A percentile compares a stretch with the other conserved stretches of the same genome.
Conservation (phyloP, 306 rosid genomes). For the Amphicarpaea edgeworthii region DNA sequence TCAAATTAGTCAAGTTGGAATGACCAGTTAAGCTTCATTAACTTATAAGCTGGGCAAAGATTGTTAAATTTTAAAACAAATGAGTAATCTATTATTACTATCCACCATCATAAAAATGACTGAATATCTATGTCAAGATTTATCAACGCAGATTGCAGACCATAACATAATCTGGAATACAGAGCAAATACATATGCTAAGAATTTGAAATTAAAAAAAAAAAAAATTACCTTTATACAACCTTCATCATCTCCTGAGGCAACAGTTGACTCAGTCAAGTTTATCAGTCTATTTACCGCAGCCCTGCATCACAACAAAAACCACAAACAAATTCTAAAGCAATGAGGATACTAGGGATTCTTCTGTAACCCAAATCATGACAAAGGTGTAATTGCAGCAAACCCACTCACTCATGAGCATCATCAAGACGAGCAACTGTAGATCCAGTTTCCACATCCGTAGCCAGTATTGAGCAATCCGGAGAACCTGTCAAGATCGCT, state of each 20-base stretch:
- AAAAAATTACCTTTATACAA: slow-evolving; percentile 70
- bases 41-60: slow-evolving; percentile 18
- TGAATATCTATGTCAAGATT: neutral
- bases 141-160: slow-evolving; percentile 21
- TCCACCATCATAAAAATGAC: slow-evolving; percentile 12
- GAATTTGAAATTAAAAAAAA: slow-evolving; percentile 28
- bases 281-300: slow-evolving; percentile 79
- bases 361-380: slow-evolving; percentile 10
- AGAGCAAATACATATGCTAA: slow-evolving; percentile 21
- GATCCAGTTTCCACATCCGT: slow-evolving; percentile 91
- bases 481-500: slow-evolving; percentile 89
- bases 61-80: neutral
- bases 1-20: slow-evolving; percentile 13
- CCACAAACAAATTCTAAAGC: slow-evolving; percentile 7
- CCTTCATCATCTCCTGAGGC: slow-evolving; percentile 95
- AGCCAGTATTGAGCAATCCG: slow-evolving; percentile 80
- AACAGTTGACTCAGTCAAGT: slow-evolving; percentile 71
- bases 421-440: slow-evolving; percentile 70
- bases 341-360: slow-evolving; percentile 7
- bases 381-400: slow-evolving; percentile 18
- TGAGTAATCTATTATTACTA: neutral
- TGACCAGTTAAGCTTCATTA: neutral
- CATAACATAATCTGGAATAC: slow-evolving; percentile 13
- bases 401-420: slow-evolving; percentile 74
- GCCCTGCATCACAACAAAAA: slow-evolving; percentile 55